Evolutionary conservation across 2,329 filamentous ascomycete genomes (phyloP).

Genomic region (Phoma sp.): DNA sequence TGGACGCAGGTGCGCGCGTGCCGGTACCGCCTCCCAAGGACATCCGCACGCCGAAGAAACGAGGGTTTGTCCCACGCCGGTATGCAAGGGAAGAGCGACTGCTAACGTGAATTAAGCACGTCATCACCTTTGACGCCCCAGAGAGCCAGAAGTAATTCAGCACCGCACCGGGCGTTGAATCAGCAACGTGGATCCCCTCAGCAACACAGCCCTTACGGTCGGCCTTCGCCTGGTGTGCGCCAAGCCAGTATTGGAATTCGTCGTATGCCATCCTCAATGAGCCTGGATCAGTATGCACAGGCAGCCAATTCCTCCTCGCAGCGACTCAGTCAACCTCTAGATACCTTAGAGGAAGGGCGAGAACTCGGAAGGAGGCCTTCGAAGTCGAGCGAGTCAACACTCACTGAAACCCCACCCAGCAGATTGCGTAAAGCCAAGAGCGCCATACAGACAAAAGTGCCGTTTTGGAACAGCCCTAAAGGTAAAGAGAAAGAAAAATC

Average conservation of each 20-base stretch:
- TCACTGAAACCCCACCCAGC: constrained; percentile 22
- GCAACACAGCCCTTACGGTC: constrained; percentile 26
- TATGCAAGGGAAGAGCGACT: constrained; percentile 9
- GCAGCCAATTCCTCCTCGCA: constrained; percentile 28
- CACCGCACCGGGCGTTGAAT: constrained; percentile 20
- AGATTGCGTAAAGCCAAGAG: constrained; percentile 38
- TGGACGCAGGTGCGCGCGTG: constrained; percentile 42
- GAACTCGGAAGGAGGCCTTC: constrained; percentile 31
- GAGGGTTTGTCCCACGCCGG: constrained; percentile 24
- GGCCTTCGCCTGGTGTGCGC: constrained; percentile 32
- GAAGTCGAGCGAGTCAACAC: constrained; percentile 23
- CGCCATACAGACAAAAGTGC: constrained; percentile 36
- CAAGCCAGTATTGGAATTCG: constrained; percentile 47
- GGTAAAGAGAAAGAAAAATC: constrained; percentile 15
- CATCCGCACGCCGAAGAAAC: constrained; percentile 25
- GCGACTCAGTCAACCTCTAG: constrained; percentile 34
- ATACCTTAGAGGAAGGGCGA: constrained; percentile 37
- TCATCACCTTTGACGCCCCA: constrained; percentile 19
- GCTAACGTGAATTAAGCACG: constrained; percentile 26
- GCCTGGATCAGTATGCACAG: constrained; percentile 29
- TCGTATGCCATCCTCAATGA: constrained; percentile 37
- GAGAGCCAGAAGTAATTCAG: constrained; percentile 38
- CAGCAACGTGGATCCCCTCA: constrained; percentile 20
- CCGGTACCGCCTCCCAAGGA: constrained; percentile 31
- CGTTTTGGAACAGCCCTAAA: constrained; percentile 32